phyloP scores from a whole-genome alignment of 2,329 filamentous ascomycete genomes.

The Fusarium sp. region DNA sequence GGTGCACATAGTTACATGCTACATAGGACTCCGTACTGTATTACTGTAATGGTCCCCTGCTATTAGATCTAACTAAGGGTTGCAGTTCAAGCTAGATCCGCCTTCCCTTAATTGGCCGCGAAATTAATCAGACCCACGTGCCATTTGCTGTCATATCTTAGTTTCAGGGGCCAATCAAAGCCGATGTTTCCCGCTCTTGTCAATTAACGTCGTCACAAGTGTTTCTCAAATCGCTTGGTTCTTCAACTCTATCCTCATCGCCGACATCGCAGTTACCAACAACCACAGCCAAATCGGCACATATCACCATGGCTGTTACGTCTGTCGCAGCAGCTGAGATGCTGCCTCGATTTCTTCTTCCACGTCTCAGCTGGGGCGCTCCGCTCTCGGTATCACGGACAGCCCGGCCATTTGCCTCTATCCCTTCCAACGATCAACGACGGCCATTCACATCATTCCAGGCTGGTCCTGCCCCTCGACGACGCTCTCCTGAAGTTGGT shows the following conservation, averaged over 20 bases:
- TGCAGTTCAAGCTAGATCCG: constrained; percentile 6
- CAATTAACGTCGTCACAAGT: constrained; percentile 45
- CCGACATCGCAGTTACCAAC: constrained; percentile 18
- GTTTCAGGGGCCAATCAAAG: constrained; percentile 44
- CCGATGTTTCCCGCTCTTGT: constrained; percentile 43
- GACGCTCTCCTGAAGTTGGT: constrained; percentile 10
- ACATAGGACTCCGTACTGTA: no score
- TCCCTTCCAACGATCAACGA: constrained; percentile 29
- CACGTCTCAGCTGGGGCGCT: constrained; percentile 66
- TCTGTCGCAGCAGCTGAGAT: constrained; percentile 54
- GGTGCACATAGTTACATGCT: no score
- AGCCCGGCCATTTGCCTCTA: constrained; percentile 38
- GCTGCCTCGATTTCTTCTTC: constrained; percentile 67
- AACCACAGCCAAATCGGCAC: background rate
- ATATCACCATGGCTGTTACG: constrained; percentile 48
- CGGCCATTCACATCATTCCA: constrained; percentile 43
- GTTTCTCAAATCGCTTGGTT: background rate
- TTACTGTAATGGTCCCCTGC: background rate
- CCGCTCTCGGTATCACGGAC: constrained; percentile 47
- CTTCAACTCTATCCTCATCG: constrained; percentile 30
- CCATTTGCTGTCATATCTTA: constrained; percentile 30
- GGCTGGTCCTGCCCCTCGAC: constrained; percentile 27
- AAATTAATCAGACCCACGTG: background rate
- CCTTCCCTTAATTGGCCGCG: constrained; percentile 31
- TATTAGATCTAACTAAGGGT: constrained; percentile 27